Evolutionary conservation across 805 yeast species (phyloP), one percentile per base, ranked within the genome.

Genomic region (Pichia thaimueangensis): DNA sequence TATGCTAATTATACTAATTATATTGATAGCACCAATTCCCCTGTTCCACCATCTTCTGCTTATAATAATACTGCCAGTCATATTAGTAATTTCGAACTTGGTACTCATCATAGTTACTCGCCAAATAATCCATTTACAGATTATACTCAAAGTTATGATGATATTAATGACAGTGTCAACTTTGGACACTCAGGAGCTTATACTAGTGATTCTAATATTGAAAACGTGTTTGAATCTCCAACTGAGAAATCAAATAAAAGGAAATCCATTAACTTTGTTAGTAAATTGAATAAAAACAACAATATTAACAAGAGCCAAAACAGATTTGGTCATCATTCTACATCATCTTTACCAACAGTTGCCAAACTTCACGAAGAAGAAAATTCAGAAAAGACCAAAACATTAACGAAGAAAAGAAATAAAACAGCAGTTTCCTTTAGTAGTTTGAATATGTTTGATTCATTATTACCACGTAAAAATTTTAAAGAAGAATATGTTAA

Each of bases 391-490:
- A 48, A 47, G 33, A 52, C 58, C n/a, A 48, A 43, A 21, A 41
- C 37, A 20, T 40, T 56, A 21, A 41, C 36, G 22, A 54, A 49
- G 30, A 45, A 41, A 37, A 51, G 47, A 35, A 39, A 45, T 33
- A 53, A 50, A 42, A 47, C 58, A 1, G 48, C 52, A 5, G 40
- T 49, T 17, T 54, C 63, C 3, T 41, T 47, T 35, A 45, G 48
- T 12, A 30, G 38, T 35, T 20, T 35, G n/a, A 44, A 42, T 22
- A 30, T 46, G 35, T 41, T 49, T 42, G 49, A 47, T 11, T 31
- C 40, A 6, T 13, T 44, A 1, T 21, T 36, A 7, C 42, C 37
- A 11, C 28, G 32, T 2, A 44, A 45, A 20, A 49, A 42, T n/a
- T n/a, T n/a, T n/a, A n/a, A n/a, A n/a, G n/a, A n/a, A n/a, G 49